Evolutionary conservation across 2,329 filamentous ascomycete species (phyloP), one percentile per base, ranked within the genome.

Genomic region (Aspergillus sp.): DNA sequence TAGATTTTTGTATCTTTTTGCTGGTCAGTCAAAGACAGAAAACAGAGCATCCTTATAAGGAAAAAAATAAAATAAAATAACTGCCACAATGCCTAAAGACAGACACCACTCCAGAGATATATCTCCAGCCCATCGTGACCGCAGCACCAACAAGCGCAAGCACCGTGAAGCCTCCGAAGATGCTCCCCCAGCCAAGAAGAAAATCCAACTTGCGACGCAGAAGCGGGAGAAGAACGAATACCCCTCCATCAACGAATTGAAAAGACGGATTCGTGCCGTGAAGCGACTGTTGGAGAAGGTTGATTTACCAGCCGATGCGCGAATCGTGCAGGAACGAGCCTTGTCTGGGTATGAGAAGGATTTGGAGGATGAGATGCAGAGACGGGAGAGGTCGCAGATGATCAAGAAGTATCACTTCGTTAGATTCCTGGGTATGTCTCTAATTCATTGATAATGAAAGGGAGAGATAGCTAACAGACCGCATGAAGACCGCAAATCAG

Each of bases 361-460:
- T 53, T 62, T 84, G 45, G 70, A 67, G 13, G 70, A 74, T 20
- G 71, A 74, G 47, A 70, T 74, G 48, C 62, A 65, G 20, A 74
- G 76, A 46, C 72, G 78, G 55, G 67, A 74, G 55, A 71, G 73
- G 54, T 72, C 71, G 43, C 75, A 77, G 50, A 76, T 82, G 69
- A 82, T 84, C 50, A 72, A 72, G 49, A 77, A 75, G 59, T 85
- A 83, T 60, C 81, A 84, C 60, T 83, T 82, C 66, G 75, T 84
- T n/a, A 68, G 81, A n/a, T 85, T 84, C 60, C 75, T 84, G 52
- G 81, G 69, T 72, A 60, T 35, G 60, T 53, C 10, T 25, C 35
- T 20, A 13, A 27, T 9, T 10, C 9, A 30, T 30, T 30, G 9
- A 30, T 5, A 30, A 30, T 5, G 25, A 4, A 12, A 33, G 5